phyloP scores from a whole-genome alignment of 768 basidiomycete genomes.

The Podaxis mareebaensis region DNA sequence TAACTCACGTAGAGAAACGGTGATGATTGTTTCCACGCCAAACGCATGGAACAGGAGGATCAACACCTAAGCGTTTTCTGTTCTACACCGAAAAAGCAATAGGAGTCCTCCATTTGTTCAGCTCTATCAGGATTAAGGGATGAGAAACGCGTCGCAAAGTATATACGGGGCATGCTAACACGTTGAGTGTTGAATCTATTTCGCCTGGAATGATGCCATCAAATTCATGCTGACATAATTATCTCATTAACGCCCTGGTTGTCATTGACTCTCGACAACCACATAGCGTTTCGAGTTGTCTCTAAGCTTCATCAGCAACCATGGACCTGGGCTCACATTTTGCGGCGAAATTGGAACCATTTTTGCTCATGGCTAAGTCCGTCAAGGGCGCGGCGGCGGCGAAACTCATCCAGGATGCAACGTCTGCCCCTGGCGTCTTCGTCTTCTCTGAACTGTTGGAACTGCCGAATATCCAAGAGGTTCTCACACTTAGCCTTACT shows the following conservation, averaged over 20 bases:
- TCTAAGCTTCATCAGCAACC: slow-evolving; percentile 12
- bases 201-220: background rate
- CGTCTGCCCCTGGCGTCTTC: slow-evolving; percentile 86
- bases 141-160: no score
- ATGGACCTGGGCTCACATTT: slow-evolving; percentile 67
- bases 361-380: slow-evolving; percentile 88
- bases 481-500: slow-evolving; percentile 30
- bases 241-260: background rate
- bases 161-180: no score
- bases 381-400: slow-evolving; percentile 92
- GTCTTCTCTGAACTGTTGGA: slow-evolving; percentile 90
- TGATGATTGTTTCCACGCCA: background rate
- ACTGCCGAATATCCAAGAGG: slow-evolving; percentile 82
- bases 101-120: no score
- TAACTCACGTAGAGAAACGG: background rate
- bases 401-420: slow-evolving; percentile 84
- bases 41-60: no score
- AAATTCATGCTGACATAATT: slow-evolving; percentile 2
- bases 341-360: slow-evolving; percentile 80
- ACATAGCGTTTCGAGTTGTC: background rate
- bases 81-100: no score
- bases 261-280: background rate
- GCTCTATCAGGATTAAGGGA: no score
- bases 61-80: no score
- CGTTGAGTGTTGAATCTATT: no score